Evolutionary conservation across 148 eudicot genomes (phyloP).

Genomic region (Rhododendron ovatum): DNA sequence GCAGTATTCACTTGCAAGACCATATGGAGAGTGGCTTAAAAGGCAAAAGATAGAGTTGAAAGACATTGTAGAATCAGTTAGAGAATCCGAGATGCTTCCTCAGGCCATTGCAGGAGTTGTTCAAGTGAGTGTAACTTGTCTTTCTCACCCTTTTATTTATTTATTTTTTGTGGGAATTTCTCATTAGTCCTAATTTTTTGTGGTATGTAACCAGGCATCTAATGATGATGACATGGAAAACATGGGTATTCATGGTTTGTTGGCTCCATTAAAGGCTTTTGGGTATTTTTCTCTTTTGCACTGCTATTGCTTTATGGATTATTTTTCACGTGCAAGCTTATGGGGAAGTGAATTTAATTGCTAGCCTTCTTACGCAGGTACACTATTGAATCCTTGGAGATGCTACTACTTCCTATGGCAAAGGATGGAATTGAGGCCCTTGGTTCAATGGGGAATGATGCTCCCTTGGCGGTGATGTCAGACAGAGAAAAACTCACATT

Average conservation of each 20-base stretch:
- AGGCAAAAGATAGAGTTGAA: conserved; percentile 76
- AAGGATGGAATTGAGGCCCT: conserved; percentile 95
- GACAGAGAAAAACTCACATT: conserved; percentile 89
- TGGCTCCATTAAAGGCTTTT: conserved; percentile 93
- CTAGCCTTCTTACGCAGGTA: conserved; percentile 45
- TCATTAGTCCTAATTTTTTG: conserved; percentile 5
- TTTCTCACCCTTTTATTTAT: background rate
- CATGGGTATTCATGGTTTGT: conserved; percentile 82
- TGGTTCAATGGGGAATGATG: conserved; percentile 99
- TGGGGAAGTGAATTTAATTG: background rate
- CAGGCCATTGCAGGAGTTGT: conserved; percentile 72
- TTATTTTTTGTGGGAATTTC: background rate
- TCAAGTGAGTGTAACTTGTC: conserved; percentile 43
- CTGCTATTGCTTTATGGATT: background rate
- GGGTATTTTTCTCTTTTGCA: conserved; percentile 47
- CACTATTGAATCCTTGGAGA: conserved; percentile 83
- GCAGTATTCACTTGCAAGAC: conserved; percentile 81
- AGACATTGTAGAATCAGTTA: conserved; percentile 84
- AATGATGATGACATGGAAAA: conserved; percentile 78
- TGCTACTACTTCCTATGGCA: conserved; percentile 96
- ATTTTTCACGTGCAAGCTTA: background rate
- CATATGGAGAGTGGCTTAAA: conserved; percentile 93
- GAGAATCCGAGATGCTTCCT: conserved; percentile 44
- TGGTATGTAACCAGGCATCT: conserved; percentile 45
- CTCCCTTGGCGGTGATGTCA: conserved; percentile 99